Evolutionary conservation across 2,329 filamentous ascomycete genomes (phyloP), one percentile per base, ranked within the genome.

Genomic region (Tolypocladium ophioglossoides): DNA sequence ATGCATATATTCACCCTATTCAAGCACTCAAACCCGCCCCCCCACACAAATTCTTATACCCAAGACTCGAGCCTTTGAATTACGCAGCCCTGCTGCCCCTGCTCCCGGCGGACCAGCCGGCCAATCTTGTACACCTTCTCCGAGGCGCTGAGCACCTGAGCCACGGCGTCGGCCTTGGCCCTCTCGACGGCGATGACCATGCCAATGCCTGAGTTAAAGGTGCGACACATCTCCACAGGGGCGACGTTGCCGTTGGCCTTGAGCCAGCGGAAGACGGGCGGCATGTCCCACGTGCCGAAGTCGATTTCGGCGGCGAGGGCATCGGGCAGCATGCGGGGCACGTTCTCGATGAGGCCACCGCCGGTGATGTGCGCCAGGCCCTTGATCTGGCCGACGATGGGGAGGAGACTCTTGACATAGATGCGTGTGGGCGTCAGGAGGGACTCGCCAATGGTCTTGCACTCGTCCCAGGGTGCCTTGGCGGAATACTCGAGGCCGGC

Each of bases 281-380:
- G 90, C 46, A 91, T 78, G 30, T 82, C 69, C 90, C 91, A 99
- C 1, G 80, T 72, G 44, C 77, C 74, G 49, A 87, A 87, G 63
- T 96, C 87, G 54, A 99, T 84, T 66, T 90, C 83, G 2, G 91
- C 92, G 2, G 87, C 81, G 7, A 99, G 81, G 48, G 84, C 76
- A 37, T 79, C 70, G 2, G 94, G 94, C 20, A 99, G 78, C 87
- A 95, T 95, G 59, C 94, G 85, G 34, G 94, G 94, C 30, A 99
- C 86, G 70, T 99, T 99, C 73, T 99, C 94, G 20, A 86, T 78
- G 22, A 99, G 80, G 12, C 94, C 94, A 57, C 94, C 94, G 51
- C 94, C 94, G 0, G 94, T 99, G 73, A 99, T 97, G 73, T 99
- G 94, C 12, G 94, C 88, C 70, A 97, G 87, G 52, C 94, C 94